phyloP scores from a whole-genome alignment of 2,329 filamentous ascomycete species.

The Pseudonectria buxi region DNA sequence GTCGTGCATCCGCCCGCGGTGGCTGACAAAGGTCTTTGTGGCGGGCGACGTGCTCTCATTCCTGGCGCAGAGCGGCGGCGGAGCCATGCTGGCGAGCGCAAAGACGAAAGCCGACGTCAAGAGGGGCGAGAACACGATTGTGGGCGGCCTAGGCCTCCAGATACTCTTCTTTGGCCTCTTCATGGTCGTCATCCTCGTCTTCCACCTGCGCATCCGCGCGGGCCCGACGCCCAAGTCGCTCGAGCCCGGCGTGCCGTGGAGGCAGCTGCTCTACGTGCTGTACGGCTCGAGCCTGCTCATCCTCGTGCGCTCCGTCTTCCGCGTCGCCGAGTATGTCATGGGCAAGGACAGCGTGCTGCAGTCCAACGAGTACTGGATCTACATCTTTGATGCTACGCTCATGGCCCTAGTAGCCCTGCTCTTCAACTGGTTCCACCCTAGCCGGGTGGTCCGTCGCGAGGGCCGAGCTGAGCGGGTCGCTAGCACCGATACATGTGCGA shows the following conservation, averaged over 20 bases:
- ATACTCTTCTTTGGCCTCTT: conserved; percentile 50
- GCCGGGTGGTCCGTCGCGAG: conserved; percentile 17
- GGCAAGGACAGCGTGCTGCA: conserved; percentile 29
- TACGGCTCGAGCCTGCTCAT: conserved; percentile 28
- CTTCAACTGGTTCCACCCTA: conserved; percentile 22
- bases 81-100: conserved; percentile 19
- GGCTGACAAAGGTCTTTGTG: conserved; percentile 46
- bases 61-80: conserved; percentile 23
- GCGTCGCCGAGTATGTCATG: conserved; percentile 35
- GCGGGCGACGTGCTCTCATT: conserved; percentile 43
- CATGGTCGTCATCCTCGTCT: conserved; percentile 38
- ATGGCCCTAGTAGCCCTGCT: conserved; percentile 25
- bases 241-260: conserved; percentile 24
- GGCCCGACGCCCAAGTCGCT: conserved; percentile 11
- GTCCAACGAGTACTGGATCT: conserved; percentile 28
- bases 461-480: conserved; percentile 13
- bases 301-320: conserved; percentile 34
- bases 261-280: conserved; percentile 21
- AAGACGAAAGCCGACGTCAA: conserved; percentile 21
- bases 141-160: conserved; percentile 48
- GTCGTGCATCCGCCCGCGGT: conserved; percentile 35
- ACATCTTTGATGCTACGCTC: conserved; percentile 31
- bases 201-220: conserved; percentile 31
- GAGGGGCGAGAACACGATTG: conserved; percentile 40
- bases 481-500: conserved; percentile 18